Base-by-base conservation (phyloP, 805 yeast species). In the Gaillardinia entomophila region DNA sequence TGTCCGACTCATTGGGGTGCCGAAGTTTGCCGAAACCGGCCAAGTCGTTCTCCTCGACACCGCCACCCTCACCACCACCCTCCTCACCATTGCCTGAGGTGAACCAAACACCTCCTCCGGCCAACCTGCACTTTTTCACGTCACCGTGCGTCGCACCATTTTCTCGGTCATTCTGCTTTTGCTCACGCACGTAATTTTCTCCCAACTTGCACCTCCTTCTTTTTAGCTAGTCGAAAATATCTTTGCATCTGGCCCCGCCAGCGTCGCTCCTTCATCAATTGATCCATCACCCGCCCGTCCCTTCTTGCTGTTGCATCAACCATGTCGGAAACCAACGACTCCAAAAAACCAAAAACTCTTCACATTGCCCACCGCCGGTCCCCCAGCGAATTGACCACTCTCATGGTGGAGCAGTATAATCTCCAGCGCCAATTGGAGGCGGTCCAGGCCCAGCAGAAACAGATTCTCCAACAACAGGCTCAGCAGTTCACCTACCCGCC, bases 361-460 rank as follows among this genome's bases (percentile, higher is more conserved):
- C 94, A 88, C 61, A 88, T 90, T 43, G 97, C 97, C n/a, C 97
- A 92, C 51, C 76, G 97, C 51, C 75, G 96, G 39, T 83, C 97
- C 3, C 97, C 97, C n/a, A 78, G 89, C 45, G 98, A 92, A 56
- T 69, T 92, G 55, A 90, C 97, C 2, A 83, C 82, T 34, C 67
- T 90, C 43, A 90, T 90, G 96, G 56, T 86, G 49, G 97, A 90
- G 60, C 94, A 84, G 53, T 77, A 83, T 54, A 79, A 82, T 36
- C 70, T 92, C 37, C 97, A 92, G 59, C 88, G 90, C 48, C 97
- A 90, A 55, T 71, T 89, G 63, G 97, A 92, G 48, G 69, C 77
- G 42, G 95, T 87, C 2, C 96, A 88, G 55, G 89, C 82, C 15
- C 96, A 89, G 53, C 96, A 85, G 55, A 94, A 87, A 57, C 95